Evolutionary conservation across 116 monocot genomes (phyloP), one percentile per base, ranked within the genome.

Genomic region (Posidonia oceanica): DNA sequence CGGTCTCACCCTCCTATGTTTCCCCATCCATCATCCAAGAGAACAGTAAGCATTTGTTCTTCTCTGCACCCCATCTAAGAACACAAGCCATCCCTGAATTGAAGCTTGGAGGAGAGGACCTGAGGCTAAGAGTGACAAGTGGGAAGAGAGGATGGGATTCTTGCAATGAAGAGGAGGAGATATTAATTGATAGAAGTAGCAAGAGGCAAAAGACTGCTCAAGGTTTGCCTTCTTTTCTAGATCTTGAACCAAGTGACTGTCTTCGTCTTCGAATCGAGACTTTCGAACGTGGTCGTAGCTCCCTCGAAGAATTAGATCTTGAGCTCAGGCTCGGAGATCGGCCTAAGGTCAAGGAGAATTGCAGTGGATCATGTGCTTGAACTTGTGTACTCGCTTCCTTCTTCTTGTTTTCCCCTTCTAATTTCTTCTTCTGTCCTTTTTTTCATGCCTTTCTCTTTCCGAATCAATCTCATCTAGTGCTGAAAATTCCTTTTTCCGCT

Each of bases 301-400:
- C 44, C 21, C 39, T 54, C 52, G 83, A 83, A 21, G 87, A 87
- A 57, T 36, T 87, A 39, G 87, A 87, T 79, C 87, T 87, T 53
- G 87, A 87, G 71, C 87, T 87, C 11, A 81, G 84, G 70, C 79
- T 87, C 21, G 81, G 84, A 75, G 68, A 75, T 78, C 75, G 53
- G 52, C 75, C 77, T 21, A 3, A 76, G 72, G 60, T 74, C 48
- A 76, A 85, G 74, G 38, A 67, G 68, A 73, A 64, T 64, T 64
- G 52, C 36, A 39, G 40, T 53, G 36, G 5, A 48, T 37, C 64
- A 23, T 22, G 17, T 15, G 51, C 56, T 65, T 55, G 22, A 57
- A 12, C 3, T 14, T 5, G 22, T 29, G 36, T 8, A 48, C 7
- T 17, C 61, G 22, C 15, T 21, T 64, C 15, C 5, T 64, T n/a